phyloP scores from a whole-genome alignment of 768 basidiomycete genomes.

The Collybia sordida region DNA sequence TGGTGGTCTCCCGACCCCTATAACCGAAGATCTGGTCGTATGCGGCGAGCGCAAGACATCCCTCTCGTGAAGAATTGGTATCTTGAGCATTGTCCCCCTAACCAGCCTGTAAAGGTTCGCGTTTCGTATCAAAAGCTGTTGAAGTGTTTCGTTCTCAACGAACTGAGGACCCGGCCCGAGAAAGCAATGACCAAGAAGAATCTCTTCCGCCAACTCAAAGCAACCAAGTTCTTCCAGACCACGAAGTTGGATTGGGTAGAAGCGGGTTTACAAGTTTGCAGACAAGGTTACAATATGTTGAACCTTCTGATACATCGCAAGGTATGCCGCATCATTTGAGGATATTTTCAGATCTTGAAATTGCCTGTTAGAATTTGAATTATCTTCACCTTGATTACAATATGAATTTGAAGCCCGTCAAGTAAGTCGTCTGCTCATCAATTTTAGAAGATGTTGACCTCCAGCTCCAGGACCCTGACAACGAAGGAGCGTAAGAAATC shows the following conservation, averaged over 20 bases:
- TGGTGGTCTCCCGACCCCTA: conserved; percentile 99
- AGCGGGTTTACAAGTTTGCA: conserved; percentile 95
- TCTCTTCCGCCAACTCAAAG: conserved; percentile 91
- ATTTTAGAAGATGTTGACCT: background rate
- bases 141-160: conserved; percentile 95
- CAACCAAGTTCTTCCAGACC: conserved; percentile 99
- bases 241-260: conserved; percentile 99
- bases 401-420: conserved; percentile 97
- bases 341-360: background rate
- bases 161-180: conserved; percentile 83
- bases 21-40: conserved; percentile 86
- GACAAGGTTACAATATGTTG: conserved; percentile 99
- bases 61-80: conserved; percentile 99
- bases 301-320: conserved; percentile 99
- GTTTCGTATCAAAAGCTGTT: conserved; percentile 98
- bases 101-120: conserved; percentile 95
- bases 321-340: conserved; percentile 35
- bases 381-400: conserved; percentile 97
- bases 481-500: conserved; percentile 99
- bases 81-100: conserved; percentile 95
- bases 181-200: conserved; percentile 99
- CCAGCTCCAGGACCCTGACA: conserved; percentile 79
- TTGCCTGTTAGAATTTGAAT: conserved; percentile 67
- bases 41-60: conserved; percentile 92
- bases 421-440: conserved; percentile 37